Conservation (phyloP, 169 alveolate species). For the Cardiosporidium cionae region DNA sequence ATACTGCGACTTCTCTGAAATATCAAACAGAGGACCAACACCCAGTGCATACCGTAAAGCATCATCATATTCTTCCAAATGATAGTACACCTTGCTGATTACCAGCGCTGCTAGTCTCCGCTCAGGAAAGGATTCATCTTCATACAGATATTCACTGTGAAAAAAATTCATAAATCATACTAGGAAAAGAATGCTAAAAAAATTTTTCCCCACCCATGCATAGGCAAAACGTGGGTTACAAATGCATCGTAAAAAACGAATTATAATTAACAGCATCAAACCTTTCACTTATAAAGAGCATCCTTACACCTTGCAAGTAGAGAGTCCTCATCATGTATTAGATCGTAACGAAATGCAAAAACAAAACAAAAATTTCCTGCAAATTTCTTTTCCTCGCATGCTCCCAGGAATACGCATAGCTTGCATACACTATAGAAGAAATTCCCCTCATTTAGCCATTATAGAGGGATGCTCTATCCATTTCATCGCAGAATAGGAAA, state of each 20-base stretch:
- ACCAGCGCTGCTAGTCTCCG: constrained; percentile 84
- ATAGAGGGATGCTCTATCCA: no score
- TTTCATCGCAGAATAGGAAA: no score
- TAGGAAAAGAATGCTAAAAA: not conserved
- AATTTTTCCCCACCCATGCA: not conserved
- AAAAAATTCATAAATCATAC: not conserved
- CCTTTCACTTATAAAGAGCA: no score
- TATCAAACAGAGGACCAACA: constrained; percentile 81
- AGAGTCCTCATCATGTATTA: no score
- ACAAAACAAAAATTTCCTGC: no score
- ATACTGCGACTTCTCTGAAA: constrained; percentile 33
- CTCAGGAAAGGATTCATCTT: constrained; percentile 58
- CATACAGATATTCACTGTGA: constrained; percentile 26
- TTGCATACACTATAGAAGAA: no score
- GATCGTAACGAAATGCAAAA: no score
- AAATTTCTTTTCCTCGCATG: no score
- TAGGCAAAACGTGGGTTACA: not conserved
- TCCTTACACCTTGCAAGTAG: no score
- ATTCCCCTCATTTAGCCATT: no score
- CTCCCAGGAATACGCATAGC: no score
- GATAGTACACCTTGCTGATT: constrained; percentile 78
- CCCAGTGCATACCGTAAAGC: constrained; percentile 88
- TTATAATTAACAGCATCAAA: no score
- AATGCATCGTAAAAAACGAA: not conserved
- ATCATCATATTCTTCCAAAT: constrained; percentile 83